phyloP scores from a whole-genome alignment of 139 green algal species.

The Chlorella sp. region DNA sequence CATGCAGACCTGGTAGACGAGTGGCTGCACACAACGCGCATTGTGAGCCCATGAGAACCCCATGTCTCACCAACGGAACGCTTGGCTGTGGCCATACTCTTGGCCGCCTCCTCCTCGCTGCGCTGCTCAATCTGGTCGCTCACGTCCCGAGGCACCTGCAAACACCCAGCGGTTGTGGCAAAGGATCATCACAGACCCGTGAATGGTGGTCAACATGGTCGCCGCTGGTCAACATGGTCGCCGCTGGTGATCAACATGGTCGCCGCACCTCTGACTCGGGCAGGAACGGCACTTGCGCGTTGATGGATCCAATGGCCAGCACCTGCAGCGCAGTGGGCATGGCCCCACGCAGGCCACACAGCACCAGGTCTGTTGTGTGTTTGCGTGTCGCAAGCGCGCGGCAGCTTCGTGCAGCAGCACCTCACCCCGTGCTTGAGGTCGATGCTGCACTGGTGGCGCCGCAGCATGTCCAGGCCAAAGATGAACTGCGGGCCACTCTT shows the following conservation, averaged over 20 bases:
- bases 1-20: background rate
- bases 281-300: constrained; percentile 72
- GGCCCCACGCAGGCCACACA: too few relatives aligned
- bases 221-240: background rate
- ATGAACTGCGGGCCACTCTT: constrained; percentile 81
- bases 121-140: background rate
- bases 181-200: background rate
- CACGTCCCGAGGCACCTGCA: background rate
- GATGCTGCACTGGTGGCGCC: constrained; percentile 51
- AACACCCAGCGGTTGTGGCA: background rate
- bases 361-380: background rate
- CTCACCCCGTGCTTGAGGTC: constrained; percentile 7
- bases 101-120: background rate
- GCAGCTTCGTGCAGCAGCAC: background rate
- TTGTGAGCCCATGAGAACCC: background rate
- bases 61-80: background rate
- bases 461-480: constrained; percentile 95
- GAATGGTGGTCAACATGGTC: background rate
- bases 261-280: constrained; percentile 35
- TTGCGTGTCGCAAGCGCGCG: background rate
- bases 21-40: background rate
- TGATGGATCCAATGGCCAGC: constrained; percentile 58
- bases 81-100: background rate
- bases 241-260: background rate
- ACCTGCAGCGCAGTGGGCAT: constrained; percentile 13